Conservation (phyloP, 495 filamentous ascomycete species). For the Penicillium nucicola region DNA sequence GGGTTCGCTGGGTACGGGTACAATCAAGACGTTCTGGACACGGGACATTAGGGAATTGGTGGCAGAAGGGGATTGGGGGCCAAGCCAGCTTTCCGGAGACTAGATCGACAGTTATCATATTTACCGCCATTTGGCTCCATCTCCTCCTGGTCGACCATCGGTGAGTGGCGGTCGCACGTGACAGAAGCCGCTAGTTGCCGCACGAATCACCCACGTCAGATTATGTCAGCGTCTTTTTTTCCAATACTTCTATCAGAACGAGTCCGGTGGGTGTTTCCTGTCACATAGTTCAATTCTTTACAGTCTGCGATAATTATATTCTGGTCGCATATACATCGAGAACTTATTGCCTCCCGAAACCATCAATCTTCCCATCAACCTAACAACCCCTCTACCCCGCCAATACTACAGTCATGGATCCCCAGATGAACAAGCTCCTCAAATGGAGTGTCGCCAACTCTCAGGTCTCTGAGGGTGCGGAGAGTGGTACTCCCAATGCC, state of each 20-base stretch:
- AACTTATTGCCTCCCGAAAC: background rate
- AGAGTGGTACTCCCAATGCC: constrained; percentile 33
- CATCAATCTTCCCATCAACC: background rate
- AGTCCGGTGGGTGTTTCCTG: too few relatives aligned
- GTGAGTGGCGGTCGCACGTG: constrained; percentile 19
- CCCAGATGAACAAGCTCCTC: constrained; percentile 72
- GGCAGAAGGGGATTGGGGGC: too few relatives aligned
- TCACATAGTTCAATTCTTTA: too few relatives aligned
- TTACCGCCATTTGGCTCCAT: constrained; percentile 13
- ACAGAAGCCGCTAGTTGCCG: constrained; percentile 15
- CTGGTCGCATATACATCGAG: background rate
- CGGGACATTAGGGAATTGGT: background rate
- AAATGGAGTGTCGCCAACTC: constrained; percentile 93
- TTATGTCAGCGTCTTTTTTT: constrained; percentile 10
- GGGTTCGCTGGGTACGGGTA: too few relatives aligned
- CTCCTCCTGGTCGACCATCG: constrained; percentile 5
- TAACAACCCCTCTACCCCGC: background rate
- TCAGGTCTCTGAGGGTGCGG: constrained; percentile 7
- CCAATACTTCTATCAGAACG: background rate
- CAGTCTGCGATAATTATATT: background rate
- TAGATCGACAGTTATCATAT: background rate
- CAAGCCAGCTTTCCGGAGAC: background rate
- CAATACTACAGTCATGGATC: constrained; percentile 43
- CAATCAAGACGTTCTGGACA: background rate
- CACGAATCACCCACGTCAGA: constrained; percentile 19